Evolutionary conservation across 768 basidiomycete species (phyloP).

Genomic region (Dentipellis fragilis): DNA sequence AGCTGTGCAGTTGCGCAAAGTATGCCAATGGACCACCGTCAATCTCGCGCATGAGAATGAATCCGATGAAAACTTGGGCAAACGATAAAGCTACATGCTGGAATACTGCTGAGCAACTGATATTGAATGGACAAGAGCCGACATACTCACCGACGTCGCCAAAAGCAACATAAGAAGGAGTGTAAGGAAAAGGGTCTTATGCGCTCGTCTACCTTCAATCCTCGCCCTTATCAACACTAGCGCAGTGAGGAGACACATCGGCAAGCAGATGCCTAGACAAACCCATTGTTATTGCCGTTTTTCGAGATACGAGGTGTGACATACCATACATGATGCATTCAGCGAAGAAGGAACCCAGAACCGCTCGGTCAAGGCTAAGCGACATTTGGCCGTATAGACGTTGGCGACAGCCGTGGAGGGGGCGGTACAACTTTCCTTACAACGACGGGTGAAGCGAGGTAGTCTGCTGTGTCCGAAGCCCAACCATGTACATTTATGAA

Average conservation of each 20-base stretch:
- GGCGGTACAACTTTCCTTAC: too few species aligned
- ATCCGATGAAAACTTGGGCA: background rate
- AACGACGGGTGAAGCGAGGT: too few species aligned
- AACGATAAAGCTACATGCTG: background rate
- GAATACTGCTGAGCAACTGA: background rate
- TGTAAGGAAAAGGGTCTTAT: background rate
- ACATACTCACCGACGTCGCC: background rate
- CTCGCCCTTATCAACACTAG: background rate
- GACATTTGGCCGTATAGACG: too few species aligned
- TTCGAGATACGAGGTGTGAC: background rate
- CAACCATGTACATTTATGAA: too few species aligned
- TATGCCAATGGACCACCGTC: background rate
- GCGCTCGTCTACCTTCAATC: background rate
- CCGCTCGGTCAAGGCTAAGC: too few species aligned
- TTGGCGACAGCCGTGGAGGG: too few species aligned
- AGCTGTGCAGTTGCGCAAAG: background rate
- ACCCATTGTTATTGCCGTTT: background rate
- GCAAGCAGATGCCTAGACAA: background rate
- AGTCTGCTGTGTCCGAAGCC: too few species aligned
- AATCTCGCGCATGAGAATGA: background rate
- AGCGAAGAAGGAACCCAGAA: background rate
- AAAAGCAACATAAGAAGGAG: background rate
- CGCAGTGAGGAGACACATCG: background rate
- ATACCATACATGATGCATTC: background rate
- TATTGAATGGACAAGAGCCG: background rate